These are phyloP conservation scores for Diplodia intermedia DNA, from an alignment of 2,329 filamentous ascomycete genomes.

Conservation along the genomic window DNA sequence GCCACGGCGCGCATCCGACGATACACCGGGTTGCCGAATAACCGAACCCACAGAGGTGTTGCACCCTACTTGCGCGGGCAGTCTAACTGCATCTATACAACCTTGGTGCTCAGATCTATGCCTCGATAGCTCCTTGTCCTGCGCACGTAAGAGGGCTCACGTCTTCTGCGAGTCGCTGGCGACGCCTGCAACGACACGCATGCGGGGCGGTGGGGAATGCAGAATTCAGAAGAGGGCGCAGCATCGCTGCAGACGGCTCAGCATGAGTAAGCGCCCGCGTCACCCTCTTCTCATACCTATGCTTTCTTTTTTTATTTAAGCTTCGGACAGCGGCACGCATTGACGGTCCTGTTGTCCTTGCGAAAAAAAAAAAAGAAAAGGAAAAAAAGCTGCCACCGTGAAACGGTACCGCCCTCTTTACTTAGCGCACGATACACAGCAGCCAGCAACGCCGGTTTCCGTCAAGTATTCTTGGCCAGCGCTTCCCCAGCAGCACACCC, in stretches of 20 bases:
- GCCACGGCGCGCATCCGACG: neutral
- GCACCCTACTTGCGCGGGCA: no score
- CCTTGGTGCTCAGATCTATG: no score
- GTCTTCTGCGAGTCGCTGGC: neutral
- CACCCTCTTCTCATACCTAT: neutral
- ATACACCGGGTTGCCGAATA: no score
- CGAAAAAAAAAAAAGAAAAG: neutral
- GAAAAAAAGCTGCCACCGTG: neutral
- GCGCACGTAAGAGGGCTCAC: no score
- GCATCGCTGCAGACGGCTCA: conserved; percentile 16
- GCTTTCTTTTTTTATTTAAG: conserved; percentile 15
- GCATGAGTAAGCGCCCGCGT: conserved; percentile 26
- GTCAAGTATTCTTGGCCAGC: conserved; percentile 11
- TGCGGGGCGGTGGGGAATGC: neutral
- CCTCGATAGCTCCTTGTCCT: no score
- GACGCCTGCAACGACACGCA: neutral
- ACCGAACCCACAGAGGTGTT: no score
- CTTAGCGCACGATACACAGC: neutral
- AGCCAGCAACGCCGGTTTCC: neutral
- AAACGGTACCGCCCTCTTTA: neutral
- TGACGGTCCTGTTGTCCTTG: conserved; percentile 10
- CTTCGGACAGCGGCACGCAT: conserved; percentile 20
- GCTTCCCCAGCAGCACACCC: neutral
- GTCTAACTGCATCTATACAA: no score
- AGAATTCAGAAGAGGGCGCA: conserved; percentile 7